Conservation (phyloP, 2,329 filamentous ascomycete species). For the Phialocephala subalpina region DNA sequence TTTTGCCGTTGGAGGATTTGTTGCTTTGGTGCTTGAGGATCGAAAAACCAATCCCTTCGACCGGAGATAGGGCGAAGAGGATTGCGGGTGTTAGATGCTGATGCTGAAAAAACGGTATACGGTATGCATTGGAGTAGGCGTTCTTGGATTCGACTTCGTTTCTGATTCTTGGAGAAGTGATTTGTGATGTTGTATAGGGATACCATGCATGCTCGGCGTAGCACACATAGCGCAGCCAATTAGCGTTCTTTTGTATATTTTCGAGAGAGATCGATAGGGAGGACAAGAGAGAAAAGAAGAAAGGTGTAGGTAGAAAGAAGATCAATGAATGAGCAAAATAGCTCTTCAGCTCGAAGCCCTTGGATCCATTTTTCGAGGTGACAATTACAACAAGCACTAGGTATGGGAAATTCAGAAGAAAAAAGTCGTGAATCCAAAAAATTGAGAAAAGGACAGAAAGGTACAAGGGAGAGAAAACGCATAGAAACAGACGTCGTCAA, state of each 20-base stretch:
- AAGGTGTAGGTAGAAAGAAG: background rate
- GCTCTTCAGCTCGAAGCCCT: background rate
- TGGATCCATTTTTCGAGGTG: too few species aligned
- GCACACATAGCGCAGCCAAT: background rate
- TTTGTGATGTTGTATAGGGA: conserved; percentile 18
- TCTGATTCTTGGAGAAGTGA: background rate
- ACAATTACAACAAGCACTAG: too few species aligned
- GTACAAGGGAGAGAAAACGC: too few species aligned
- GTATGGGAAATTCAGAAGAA: too few species aligned
- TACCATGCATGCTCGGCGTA: conserved; percentile 25
- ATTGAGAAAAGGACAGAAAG: too few species aligned
- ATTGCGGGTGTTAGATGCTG: background rate
- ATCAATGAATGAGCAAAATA: conserved; percentile 2
- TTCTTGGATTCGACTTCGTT: background rate
- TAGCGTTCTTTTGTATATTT: conserved; percentile 6
- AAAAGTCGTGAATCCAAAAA: too few species aligned
- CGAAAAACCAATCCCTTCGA: conserved; percentile 59
- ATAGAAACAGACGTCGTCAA: too few species aligned
- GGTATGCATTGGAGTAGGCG: background rate
- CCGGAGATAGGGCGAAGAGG: conserved; percentile 47
- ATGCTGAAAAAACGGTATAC: conserved; percentile 9
- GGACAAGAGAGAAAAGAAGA: conserved; percentile 1
- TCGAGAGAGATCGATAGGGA: background rate
- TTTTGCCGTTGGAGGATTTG: conserved; percentile 58
- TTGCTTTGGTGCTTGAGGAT: conserved; percentile 55